phyloP scores from a whole-genome alignment of 257 asterid species.

The Coffea eugenioides region DNA sequence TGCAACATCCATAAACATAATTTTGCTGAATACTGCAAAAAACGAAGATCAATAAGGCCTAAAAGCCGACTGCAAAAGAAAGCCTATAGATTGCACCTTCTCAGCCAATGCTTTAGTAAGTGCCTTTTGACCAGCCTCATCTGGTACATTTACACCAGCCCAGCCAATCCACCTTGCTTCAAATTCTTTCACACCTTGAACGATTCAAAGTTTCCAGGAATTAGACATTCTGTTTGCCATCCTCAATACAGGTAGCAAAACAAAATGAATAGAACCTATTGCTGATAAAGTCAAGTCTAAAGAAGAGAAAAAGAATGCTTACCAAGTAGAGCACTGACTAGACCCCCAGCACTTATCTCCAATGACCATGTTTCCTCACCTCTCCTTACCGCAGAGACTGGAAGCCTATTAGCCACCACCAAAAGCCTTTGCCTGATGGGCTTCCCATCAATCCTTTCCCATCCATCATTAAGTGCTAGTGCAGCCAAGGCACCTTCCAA shows the following conservation, averaged over 20 bases:
- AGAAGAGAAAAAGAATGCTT: conserved; percentile 26
- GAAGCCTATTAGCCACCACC: conserved; percentile 96
- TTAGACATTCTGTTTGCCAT: conserved; percentile 11
- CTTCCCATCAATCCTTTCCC: conserved; percentile 63
- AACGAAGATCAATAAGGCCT: not conserved
- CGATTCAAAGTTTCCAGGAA: conserved; percentile 17
- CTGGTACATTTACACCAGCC: conserved; percentile 97
- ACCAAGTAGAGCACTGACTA: conserved; percentile 97
- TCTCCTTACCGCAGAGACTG: conserved; percentile 90
- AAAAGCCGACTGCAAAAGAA: conserved; percentile 2
- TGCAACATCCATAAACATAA: not conserved
- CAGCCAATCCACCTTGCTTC: conserved; percentile 98
- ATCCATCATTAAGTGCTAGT: conserved; percentile 47
- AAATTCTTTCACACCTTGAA: conserved; percentile 76
- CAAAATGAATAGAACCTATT: not conserved
- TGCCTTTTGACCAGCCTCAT: conserved; percentile 78
- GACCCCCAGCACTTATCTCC: conserved; percentile 98
- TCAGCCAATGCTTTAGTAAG: conserved; percentile 81
- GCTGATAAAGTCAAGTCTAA: not conserved
- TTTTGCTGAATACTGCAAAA: not conserved
- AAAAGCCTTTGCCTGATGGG: conserved; percentile 68
- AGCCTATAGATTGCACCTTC: conserved; percentile 47
- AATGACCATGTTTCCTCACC: conserved; percentile 93
- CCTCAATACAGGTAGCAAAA: conserved; percentile 1
- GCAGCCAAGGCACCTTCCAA: conserved; percentile 55